Conservation (phyloP, 495 filamentous ascomycete species). For the Podospora pseudocomata region DNA sequence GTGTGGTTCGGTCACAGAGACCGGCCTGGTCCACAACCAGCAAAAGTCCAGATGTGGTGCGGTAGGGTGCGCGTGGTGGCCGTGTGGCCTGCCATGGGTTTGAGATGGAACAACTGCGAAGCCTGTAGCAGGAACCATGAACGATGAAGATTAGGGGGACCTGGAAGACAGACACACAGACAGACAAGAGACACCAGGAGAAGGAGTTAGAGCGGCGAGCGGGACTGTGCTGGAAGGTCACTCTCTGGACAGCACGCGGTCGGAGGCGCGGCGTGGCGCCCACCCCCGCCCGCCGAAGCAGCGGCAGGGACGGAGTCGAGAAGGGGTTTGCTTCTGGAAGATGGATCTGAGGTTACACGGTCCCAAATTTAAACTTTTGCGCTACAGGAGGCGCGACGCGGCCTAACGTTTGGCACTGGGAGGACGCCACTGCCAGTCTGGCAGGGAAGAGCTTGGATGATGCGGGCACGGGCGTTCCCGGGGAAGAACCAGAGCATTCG, state of each 20-base stretch:
- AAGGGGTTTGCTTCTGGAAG: conserved; percentile 6
- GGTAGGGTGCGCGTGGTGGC: no score
- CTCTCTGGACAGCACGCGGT: neutral
- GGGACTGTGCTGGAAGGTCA: neutral
- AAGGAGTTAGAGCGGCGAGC: neutral
- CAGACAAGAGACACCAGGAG: neutral
- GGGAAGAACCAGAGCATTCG: neutral
- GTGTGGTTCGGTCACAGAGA: neutral
- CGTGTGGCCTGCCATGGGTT: neutral
- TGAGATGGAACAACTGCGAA: neutral
- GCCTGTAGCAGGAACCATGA: neutral
- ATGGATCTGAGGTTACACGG: conserved; percentile 1
- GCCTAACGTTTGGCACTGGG: neutral
- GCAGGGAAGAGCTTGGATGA: neutral
- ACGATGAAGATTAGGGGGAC: neutral
- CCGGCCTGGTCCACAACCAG: neutral
- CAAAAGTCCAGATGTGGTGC: neutral
- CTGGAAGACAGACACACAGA: no score
- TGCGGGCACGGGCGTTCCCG: neutral
- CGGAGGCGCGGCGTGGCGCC: neutral
- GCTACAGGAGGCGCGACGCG: conserved; percentile 9
- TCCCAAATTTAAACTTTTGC: conserved; percentile 20
- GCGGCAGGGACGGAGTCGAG: neutral
- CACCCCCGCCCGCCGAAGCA: neutral
- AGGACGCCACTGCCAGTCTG: neutral